phyloP scores from a whole-genome alignment of 352 stramenopile genomes.

The Hyaloperonospora brassicae region DNA sequence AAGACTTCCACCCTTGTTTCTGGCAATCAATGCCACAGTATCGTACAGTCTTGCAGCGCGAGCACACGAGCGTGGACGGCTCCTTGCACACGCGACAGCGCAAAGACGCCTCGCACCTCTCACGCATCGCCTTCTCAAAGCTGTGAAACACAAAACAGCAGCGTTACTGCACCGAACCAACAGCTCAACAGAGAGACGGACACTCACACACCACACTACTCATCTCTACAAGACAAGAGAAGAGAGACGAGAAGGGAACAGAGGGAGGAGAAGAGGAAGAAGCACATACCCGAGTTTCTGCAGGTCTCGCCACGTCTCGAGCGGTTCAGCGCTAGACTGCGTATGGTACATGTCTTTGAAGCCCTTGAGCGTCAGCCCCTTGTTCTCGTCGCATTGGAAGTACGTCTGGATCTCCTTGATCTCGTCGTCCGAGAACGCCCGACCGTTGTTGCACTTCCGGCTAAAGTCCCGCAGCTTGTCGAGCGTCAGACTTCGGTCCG shows the following conservation, averaged over 20 bases:
- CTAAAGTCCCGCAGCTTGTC: slow-evolving; percentile 85
- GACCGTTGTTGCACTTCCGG: slow-evolving; percentile 86
- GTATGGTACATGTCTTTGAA: slow-evolving; percentile 91
- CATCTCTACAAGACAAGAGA: no score
- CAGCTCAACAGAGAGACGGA: no score
- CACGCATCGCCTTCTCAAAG: slow-evolving; percentile 65
- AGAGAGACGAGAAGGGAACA: no score
- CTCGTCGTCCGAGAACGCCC: slow-evolving; percentile 81
- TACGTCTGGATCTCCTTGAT: slow-evolving; percentile 90
- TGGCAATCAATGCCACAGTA: slow-evolving; percentile 85
- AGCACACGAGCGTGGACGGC: slow-evolving; percentile 72
- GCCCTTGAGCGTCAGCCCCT: slow-evolving; percentile 81
- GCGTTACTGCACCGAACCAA: no score
- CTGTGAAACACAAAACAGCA: slow-evolving; percentile 15
- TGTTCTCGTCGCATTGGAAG: slow-evolving; percentile 88
- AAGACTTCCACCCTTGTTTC: slow-evolving; percentile 83
- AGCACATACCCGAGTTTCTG: slow-evolving; percentile 74
- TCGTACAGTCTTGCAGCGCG: slow-evolving; percentile 78
- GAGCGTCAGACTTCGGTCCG: slow-evolving; percentile 71
- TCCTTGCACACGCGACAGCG: slow-evolving; percentile 77
- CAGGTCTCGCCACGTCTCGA: slow-evolving; percentile 87
- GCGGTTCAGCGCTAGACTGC: slow-evolving; percentile 81
- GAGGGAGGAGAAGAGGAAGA: background rate
- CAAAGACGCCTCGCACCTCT: slow-evolving; percentile 61
- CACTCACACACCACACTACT: no score